These are phyloP conservation scores for Colletotrichum sp. DNA, from an alignment of 2,329 filamentous ascomycete genomes.

Conservation along the genomic window DNA sequence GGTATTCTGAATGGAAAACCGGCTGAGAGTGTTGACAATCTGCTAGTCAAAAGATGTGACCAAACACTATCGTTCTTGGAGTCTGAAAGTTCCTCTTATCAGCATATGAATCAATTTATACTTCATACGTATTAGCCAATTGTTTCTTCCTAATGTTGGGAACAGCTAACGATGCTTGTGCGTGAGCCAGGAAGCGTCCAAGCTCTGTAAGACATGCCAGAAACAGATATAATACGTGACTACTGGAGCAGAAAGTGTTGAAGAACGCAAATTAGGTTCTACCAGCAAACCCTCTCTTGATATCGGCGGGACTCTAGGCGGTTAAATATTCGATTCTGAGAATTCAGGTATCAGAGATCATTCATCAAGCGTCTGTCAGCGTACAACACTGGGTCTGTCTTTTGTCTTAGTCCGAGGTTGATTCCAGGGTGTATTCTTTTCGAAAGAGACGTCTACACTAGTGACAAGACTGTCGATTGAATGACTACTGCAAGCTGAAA, in stretches of 20 bases:
- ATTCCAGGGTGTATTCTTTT: not conserved
- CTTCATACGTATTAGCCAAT: not conserved
- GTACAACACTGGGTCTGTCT: not conserved
- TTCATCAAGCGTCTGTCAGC: not conserved
- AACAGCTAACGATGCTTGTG: not conserved
- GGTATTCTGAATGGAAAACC: not conserved
- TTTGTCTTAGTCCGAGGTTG: not conserved
- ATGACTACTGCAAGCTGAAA: not conserved
- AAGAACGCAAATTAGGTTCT: not conserved
- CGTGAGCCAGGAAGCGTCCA: not conserved
- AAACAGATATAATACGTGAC: not conserved
- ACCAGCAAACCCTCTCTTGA: not conserved
- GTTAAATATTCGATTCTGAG: accelerated
- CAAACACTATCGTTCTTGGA: accelerated
- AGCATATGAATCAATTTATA: not conserved
- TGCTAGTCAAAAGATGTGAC: not conserved
- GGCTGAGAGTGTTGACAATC: not conserved
- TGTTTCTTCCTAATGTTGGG: not conserved
- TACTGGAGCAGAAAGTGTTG: accelerated
- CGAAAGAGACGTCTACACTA: not conserved
- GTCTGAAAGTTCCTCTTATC: not conserved
- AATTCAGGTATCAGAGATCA: not conserved
- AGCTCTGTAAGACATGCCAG: not conserved
- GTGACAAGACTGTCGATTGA: too few relatives aligned
- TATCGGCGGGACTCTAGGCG: not conserved